These are phyloP conservation scores for Populus nigra DNA, from an alignment of 345 rosid species.

Conservation along the genomic window DNA sequence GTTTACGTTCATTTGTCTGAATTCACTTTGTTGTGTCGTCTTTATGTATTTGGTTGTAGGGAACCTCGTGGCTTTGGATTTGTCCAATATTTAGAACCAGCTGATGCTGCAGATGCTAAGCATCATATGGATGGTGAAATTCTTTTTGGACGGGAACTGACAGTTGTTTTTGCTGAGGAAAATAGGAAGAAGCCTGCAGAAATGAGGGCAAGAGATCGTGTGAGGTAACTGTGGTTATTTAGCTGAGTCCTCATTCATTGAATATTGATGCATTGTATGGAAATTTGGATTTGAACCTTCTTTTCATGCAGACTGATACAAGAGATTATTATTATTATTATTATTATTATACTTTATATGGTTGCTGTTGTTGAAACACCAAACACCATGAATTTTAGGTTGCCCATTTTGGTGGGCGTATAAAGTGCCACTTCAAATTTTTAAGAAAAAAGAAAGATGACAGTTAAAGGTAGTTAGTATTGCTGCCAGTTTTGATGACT, in stretches of 20 bases:
- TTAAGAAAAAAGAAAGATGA: neutral
- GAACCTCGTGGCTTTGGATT: conserved; percentile 93
- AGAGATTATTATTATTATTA: neutral
- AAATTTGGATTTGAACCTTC: neutral
- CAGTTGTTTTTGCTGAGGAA: conserved; percentile 86
- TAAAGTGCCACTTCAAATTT: neutral
- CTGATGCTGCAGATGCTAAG: conserved; percentile 91
- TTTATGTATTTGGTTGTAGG: conserved; percentile 36
- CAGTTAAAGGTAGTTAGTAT: neutral
- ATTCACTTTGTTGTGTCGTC: neutral
- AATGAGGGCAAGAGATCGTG: conserved; percentile 80
- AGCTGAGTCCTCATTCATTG: neutral
- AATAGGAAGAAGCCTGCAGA: conserved; percentile 88
- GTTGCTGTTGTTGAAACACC: neutral
- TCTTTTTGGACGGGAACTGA: conserved; percentile 71
- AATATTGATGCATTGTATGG: neutral
- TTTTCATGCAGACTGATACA: neutral
- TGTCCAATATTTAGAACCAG: conserved; percentile 75
- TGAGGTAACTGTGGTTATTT: conserved; percentile 33
- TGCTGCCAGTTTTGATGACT: neutral
- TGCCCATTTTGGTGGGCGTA: neutral
- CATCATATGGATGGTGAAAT: conserved; percentile 78
- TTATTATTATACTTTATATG: neutral
- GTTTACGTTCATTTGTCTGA: neutral
- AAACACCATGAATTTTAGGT: neutral